Conservation (phyloP, 208 protist species). For the Perkinsela sp. region DNA sequence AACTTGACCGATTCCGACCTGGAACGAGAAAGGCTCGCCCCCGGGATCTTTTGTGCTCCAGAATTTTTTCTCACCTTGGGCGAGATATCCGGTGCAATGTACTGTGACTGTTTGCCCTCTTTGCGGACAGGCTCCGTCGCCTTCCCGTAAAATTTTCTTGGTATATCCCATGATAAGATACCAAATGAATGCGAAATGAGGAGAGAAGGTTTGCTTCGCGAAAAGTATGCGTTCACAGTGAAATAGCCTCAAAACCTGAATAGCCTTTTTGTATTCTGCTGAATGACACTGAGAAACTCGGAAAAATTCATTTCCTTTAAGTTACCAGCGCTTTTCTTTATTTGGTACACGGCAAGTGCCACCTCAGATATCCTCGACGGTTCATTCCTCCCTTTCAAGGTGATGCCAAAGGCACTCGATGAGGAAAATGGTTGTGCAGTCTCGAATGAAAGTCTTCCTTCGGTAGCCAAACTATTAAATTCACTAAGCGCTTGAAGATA, state of each 20-base stretch:
- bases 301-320: neutral
- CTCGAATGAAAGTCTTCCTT: neutral
- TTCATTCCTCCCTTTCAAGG: constrained; percentile 11
- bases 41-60: constrained; percentile 43
- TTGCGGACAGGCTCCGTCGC: constrained; percentile 19
- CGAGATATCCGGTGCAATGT: constrained; percentile 59
- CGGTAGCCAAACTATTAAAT: neutral
- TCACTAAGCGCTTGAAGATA: neutral
- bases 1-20: constrained; percentile 58
- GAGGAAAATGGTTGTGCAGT: neutral
- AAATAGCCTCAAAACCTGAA: neutral
- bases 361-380: neutral
- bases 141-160: constrained; percentile 21
- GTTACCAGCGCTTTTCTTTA: neutral
- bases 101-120: constrained; percentile 39
- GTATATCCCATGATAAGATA: constrained; percentile 25
- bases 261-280: neutral
- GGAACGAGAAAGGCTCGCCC: constrained; percentile 60
- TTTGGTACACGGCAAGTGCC: neutral
- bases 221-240: neutral
- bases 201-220: too few species aligned
- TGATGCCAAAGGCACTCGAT: constrained; percentile 3
- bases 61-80: constrained; percentile 46
- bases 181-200: too few species aligned
- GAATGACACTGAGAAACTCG: neutral